phyloP scores from a whole-genome alignment of 164 flowering plant genomes.

The Hamamelis virginiana region DNA sequence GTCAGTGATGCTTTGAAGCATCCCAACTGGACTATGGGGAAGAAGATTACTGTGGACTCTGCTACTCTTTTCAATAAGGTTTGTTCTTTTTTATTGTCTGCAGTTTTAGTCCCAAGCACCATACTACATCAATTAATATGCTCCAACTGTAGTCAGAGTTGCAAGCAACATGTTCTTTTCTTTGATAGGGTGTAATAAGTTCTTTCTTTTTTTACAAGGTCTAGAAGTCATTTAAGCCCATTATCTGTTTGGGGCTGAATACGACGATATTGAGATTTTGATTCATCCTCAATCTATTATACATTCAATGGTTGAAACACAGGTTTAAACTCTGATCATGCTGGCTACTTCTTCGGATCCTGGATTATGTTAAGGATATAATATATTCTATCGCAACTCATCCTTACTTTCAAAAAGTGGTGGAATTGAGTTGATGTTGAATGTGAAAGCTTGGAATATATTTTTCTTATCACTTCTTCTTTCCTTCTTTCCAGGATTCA shows the following conservation, averaged over 20 bases:
- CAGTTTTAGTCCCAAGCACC: slow-evolving; percentile 1
- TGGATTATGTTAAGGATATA: too few species aligned
- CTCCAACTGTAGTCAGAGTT: too few species aligned
- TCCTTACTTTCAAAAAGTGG: background rate
- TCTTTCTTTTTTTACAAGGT: slow-evolving; percentile 59
- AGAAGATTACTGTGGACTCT: slow-evolving; percentile 95
- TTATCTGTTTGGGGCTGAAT: slow-evolving; percentile 89
- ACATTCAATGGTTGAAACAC: slow-evolving; percentile 97
- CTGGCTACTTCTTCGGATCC: too few species aligned
- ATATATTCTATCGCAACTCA: background rate
- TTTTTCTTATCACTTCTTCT: background rate
- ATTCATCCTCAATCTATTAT: slow-evolving; percentile 97
- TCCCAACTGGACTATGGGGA: slow-evolving; percentile 99
- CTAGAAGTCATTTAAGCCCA: slow-evolving; percentile 99
- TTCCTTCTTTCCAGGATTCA: slow-evolving; percentile 65
- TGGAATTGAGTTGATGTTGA: background rate
- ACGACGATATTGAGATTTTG: slow-evolving; percentile 88
- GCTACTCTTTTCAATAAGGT: too few species aligned
- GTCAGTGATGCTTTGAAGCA: too few species aligned
- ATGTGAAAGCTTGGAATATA: background rate
- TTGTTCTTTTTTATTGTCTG: too few species aligned
- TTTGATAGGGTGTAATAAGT: too few species aligned
- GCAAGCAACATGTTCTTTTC: too few species aligned
- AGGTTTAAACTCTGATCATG: slow-evolving; percentile 45
- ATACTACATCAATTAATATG: too few species aligned